Conservation (phyloP, 2,329 filamentous ascomycete species). For the Dactylellina parvicollis region DNA sequence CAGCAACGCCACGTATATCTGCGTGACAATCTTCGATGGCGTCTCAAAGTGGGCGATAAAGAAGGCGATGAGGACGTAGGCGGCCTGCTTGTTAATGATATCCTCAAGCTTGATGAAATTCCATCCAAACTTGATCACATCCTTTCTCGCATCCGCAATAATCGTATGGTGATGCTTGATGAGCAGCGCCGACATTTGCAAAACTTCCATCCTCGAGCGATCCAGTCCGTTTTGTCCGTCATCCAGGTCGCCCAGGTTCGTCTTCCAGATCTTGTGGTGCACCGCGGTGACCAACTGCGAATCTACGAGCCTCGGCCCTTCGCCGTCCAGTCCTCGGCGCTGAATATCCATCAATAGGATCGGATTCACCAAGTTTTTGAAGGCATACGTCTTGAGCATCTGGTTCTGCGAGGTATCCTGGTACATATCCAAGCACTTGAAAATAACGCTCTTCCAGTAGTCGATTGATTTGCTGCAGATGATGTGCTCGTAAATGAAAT, state of each 20-base stretch:
- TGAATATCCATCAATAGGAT: constrained; percentile 97
- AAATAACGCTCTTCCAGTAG: constrained; percentile 82
- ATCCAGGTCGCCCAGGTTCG: constrained; percentile 79
- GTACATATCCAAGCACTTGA: constrained; percentile 88
- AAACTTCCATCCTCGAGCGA: constrained; percentile 92
- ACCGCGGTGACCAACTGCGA: constrained; percentile 87
- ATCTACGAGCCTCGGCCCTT: constrained; percentile 80
- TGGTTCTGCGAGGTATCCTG: constrained; percentile 80
- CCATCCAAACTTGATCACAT: constrained; percentile 99
- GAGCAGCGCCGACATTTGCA: constrained; percentile 92
- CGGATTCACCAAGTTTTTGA: constrained; percentile 92
- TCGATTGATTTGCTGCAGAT: constrained; percentile 85
- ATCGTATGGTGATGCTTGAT: constrained; percentile 93
- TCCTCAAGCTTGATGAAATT: constrained; percentile 98
- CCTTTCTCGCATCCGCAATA: constrained; percentile 90
- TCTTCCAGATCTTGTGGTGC: constrained; percentile 92
- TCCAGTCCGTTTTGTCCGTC: constrained; percentile 90
- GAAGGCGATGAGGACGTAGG: constrained; percentile 95
- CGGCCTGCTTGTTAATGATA: constrained; percentile 98
- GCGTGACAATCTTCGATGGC: constrained; percentile 91
- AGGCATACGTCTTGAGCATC: constrained; percentile 89
- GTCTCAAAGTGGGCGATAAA: constrained; percentile 98
- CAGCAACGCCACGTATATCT: constrained; percentile 90
- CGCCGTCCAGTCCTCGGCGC: constrained; percentile 75
- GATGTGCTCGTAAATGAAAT: constrained; percentile 85